Evolutionary conservation across 1,284 basidiomycete species (phyloP), one percentile per base, ranked within the genome.

Genomic region (Tremellales sp.): DNA sequence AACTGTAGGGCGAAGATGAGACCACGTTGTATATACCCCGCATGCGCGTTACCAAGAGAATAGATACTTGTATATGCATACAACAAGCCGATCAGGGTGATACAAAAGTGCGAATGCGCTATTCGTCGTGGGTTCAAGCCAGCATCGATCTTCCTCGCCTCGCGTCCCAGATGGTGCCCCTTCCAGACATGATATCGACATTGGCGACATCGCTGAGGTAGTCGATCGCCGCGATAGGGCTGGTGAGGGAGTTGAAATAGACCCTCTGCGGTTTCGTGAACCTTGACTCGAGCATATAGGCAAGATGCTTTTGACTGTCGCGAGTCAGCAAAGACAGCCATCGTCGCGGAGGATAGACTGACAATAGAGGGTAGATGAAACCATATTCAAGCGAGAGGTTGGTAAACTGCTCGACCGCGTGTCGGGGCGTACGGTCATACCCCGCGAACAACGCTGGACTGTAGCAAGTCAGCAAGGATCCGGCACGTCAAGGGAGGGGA

Each of bases 251-350:
- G 59, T 81, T 81, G 65, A 81, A 81, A 56, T 75, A 76, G 10
- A 76, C 70, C 33, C 77, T 70, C 50, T 82, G 80, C 1, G 72
- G 58, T 31, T 75, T 64, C 11, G 65, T 51, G 45, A 82, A 72
- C 40, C 70, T 68, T 1, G 65, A 63, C 56, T 82, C 80, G 43
- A 82, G 75, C 81, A 82, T 82, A 68, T 80, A 82, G 3, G 77
- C 73, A 13, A 79, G 49, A 50, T 81, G 79, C 4, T 77, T 72
- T 47, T 75, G 73, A 55, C 73, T 75, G 51, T 31, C 15, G n/a
- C n/a, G n/a, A n/a, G n/a, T n/a, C n/a, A n/a, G n/a, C n/a, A n/a
- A n/a, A 42, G 1, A 11, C 5, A 15, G 47, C 17, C 13, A 26
- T 21, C 5, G 24, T 19, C 10, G 2, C 40, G 25, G 3, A 19